A percentile compares a stretch with the other conserved stretches of the same genome.
Evolutionary conservation across 2,329 filamentous ascomycete genomes (phyloP).

Genomic region (Phaeosphaeria sp.): DNA sequence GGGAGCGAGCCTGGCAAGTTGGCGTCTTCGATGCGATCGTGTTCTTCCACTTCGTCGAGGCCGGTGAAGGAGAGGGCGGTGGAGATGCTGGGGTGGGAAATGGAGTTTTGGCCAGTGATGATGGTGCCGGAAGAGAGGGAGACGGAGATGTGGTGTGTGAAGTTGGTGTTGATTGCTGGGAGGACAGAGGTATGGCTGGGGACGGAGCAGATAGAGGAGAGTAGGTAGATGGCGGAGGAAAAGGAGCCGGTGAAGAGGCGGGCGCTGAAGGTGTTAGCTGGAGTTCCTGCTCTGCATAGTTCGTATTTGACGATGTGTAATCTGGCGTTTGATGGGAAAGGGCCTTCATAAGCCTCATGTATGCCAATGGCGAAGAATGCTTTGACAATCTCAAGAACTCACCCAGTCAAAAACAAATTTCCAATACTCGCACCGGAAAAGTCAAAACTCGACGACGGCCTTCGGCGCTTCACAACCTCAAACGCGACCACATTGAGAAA

Average conservation of each 20-base stretch:
- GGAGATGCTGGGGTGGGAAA: conserved; percentile 40
- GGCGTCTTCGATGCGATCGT: conserved; percentile 77
- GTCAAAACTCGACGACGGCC: conserved; percentile 56
- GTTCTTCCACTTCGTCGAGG: conserved; percentile 55
- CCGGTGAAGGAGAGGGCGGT: conserved; percentile 33
- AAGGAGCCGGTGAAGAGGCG: conserved; percentile 91
- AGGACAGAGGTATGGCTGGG: conserved; percentile 78
- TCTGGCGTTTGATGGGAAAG: too few species aligned
- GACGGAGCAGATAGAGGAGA: conserved; percentile 86
- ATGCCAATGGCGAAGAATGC: too few species aligned
- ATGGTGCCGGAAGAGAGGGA: conserved; percentile 75
- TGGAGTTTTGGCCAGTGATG: conserved; percentile 85
- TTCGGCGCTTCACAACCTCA: conserved; percentile 56
- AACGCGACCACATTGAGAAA: conserved; percentile 59
- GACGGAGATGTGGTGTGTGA: conserved; percentile 92
- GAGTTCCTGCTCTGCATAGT: too few species aligned
- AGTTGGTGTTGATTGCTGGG: conserved; percentile 92
- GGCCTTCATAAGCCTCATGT: too few species aligned
- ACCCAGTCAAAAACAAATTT: conserved; percentile 59
- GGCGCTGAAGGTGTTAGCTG: conserved; percentile 61
- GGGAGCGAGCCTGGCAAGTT: conserved; percentile 83
- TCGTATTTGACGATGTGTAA: too few species aligned
- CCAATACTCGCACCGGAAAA: conserved; percentile 59
- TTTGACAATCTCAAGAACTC: conserved; percentile 48
- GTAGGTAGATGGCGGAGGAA: conserved; percentile 88